Conservation (phyloP, 2,329 filamentous ascomycete species). For the Acarospora socialis region DNA sequence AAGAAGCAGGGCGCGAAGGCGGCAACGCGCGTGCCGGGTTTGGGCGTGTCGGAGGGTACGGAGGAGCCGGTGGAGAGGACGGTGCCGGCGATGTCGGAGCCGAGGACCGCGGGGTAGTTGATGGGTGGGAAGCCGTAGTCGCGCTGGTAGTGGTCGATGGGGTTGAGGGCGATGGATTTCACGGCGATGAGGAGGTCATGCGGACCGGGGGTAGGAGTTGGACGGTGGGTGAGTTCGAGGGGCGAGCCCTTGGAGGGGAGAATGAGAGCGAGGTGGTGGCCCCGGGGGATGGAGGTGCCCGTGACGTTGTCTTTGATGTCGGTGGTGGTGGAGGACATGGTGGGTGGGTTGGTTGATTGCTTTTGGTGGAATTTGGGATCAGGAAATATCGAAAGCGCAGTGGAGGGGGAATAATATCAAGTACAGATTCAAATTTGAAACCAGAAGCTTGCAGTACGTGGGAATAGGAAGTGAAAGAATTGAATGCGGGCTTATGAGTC, state of each 20-base stretch:
- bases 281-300: neutral
- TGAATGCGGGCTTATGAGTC: conserved; percentile 1
- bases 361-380: neutral
- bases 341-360: neutral
- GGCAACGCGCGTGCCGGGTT: conserved; percentile 19
- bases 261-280: conserved; percentile 28
- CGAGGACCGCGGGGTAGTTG: conserved; percentile 26
- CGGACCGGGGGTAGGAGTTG: conserved; percentile 32
- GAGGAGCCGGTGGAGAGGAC: conserved; percentile 19
- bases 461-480: neutral
- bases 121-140: conserved; percentile 28
- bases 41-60: conserved; percentile 13
- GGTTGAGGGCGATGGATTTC: conserved; percentile 36
- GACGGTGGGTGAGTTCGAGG: conserved; percentile 25
- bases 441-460: neutral
- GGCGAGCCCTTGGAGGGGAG: conserved; percentile 22
- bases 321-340: neutral
- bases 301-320: neutral
- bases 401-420: neutral
- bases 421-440: neutral
- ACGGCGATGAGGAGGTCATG: conserved; percentile 34
- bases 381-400: neutral
- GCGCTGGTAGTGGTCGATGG: conserved; percentile 31
- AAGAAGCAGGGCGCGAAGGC: conserved; percentile 20
- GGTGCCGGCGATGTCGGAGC: conserved; percentile 21